Conservation (phyloP, 371 early-diverging fungal genomes). For the Mucor sp. region DNA sequence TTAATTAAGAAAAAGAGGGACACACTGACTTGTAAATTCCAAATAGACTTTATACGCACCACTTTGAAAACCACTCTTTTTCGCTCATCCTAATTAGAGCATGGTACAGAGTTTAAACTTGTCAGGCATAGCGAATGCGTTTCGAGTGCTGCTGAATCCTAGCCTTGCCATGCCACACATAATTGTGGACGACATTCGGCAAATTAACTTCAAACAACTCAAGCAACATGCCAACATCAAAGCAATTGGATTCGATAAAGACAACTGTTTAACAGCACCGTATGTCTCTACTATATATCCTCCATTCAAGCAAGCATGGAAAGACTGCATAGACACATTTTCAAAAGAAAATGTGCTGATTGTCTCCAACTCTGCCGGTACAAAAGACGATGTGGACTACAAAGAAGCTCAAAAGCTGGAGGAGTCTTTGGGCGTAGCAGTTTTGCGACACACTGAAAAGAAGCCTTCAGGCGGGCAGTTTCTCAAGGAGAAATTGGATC, state of each 20-base stretch:
- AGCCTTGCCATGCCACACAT: conserved; percentile 76
- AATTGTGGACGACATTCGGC: conserved; percentile 73
- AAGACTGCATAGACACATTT: conserved; percentile 64
- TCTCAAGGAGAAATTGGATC: conserved; percentile 38
- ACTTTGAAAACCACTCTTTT: not conserved
- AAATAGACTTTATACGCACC: not conserved
- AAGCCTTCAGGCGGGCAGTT: conserved; percentile 82
- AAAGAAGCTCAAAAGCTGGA: conserved; percentile 61
- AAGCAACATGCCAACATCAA: conserved; percentile 58
- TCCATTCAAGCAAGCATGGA: conserved; percentile 75
- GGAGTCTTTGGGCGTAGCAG: conserved; percentile 48
- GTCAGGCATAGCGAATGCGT: conserved; percentile 63
- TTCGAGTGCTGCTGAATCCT: conserved; percentile 63
- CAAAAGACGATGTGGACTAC: conserved; percentile 67
- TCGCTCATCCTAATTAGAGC: not conserved
- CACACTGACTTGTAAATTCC: not conserved
- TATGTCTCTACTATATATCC: conserved; percentile 72
- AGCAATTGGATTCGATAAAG: conserved; percentile 89
- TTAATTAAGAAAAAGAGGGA: not conserved
- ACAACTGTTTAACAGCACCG: conserved; percentile 91
- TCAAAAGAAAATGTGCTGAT: conserved; percentile 66
- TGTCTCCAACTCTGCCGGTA: conserved; percentile 96
- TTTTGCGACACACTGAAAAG: conserved; percentile 67
- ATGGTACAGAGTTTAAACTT: conserved; percentile 86
- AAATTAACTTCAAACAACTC: conserved; percentile 65